Percentiles rank a stretch among this genome's conserved stretches.
These are phyloP conservation scores for Hypoxylon sp. DNA, from an alignment of 2,329 filamentous ascomycete species.

Conservation along the genomic window DNA sequence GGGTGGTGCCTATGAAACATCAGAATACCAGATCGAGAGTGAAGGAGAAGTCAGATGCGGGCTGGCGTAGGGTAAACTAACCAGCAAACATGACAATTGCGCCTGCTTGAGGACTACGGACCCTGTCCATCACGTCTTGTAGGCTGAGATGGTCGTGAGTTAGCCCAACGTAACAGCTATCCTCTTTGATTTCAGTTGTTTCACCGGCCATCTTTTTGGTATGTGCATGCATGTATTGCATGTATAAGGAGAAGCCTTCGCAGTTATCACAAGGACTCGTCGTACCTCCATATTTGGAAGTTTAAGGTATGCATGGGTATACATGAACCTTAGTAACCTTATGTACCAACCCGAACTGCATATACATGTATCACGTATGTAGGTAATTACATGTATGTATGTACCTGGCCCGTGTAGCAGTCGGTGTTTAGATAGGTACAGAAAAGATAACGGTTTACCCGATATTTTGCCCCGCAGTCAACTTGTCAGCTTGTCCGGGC, in stretches of 20 bases:
- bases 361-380: too few relatives aligned
- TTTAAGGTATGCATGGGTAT: too few relatives aligned
- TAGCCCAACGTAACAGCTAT: conserved; percentile 75
- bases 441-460: not conserved
- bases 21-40: conserved; percentile 30
- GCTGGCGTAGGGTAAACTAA: conserved; percentile 52
- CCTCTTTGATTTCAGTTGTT: conserved; percentile 60
- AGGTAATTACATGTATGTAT: too few relatives aligned
- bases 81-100: conserved; percentile 84
- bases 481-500: too few relatives aligned
- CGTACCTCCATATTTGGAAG: too few relatives aligned
- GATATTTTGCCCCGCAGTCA: not conserved
- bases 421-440: not conserved
- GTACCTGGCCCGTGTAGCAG: not conserved
- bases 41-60: conserved; percentile 1
- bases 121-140: conserved; percentile 70
- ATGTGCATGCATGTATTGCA: not conserved
- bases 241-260: conserved; percentile 1
- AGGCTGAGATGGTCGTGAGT: conserved; percentile 73
- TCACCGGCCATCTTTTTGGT: conserved; percentile 45
- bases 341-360: too few relatives aligned
- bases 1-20: conserved; percentile 73
- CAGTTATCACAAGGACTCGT: too few relatives aligned
- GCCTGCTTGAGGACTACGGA: conserved; percentile 79
- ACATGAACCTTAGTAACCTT: too few relatives aligned